A percentile compares a stretch with the other conserved stretches of the same genome.
phyloP scores from a whole-genome alignment of 192 early-diverging fungal genomes.

The Backusella circina region DNA sequence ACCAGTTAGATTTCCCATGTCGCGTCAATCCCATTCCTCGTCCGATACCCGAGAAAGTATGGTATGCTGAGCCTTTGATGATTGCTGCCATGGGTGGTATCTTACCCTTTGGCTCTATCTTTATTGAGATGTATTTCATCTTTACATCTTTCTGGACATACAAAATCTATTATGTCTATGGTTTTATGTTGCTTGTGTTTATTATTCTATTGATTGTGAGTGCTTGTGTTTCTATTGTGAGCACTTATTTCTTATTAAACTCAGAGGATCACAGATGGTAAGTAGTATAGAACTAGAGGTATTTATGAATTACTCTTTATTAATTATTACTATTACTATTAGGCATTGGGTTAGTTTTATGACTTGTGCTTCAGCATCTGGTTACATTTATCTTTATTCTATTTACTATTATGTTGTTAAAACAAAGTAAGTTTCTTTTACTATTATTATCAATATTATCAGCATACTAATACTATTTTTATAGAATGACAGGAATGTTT shows the following conservation, averaged over 20 bases:
- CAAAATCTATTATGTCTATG: conserved; percentile 79
- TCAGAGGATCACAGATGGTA: conserved; percentile 79
- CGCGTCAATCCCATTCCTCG: conserved; percentile 77
- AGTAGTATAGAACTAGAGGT: not conserved
- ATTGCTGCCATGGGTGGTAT: conserved; percentile 62
- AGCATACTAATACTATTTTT: not conserved
- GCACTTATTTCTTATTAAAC: conserved; percentile 76
- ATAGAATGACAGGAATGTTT: conserved; percentile 77
- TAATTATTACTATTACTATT: not conserved
- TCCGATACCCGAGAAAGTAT: conserved; percentile 72
- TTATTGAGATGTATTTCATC: conserved; percentile 85
- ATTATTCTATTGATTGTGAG: conserved; percentile 66
- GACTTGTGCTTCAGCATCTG: conserved; percentile 69
- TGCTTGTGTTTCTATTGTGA: conserved; percentile 67
- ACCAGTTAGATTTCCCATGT: conserved; percentile 65
- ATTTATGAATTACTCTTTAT: not conserved
- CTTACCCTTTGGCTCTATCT: conserved; percentile 75
- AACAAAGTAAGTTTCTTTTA: conserved; percentile 60
- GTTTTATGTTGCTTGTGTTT: conserved; percentile 73
- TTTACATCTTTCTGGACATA: conserved; percentile 78
- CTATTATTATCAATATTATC: not conserved
- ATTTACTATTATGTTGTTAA: conserved; percentile 70
- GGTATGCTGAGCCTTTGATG: conserved; percentile 59
- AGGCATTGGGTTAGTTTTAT: conserved; percentile 78
- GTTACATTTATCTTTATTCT: conserved; percentile 76